Conservation (phyloP, 2,329 filamentous ascomycete genomes). For the Helotiales sp. region DNA sequence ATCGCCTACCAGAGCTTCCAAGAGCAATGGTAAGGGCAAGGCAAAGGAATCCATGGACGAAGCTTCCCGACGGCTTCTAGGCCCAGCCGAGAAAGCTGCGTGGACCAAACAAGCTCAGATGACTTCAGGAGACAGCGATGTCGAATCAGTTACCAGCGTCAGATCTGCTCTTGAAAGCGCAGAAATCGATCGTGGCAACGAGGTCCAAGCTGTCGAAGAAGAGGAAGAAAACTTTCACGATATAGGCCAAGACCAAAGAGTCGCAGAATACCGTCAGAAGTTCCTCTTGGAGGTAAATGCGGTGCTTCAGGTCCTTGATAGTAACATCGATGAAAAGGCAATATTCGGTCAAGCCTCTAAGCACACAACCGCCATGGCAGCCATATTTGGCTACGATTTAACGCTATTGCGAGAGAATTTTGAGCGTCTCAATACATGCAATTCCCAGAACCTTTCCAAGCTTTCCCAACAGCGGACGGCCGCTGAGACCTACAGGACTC, state of each 20-base stretch:
- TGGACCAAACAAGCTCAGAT: constrained; percentile 1
- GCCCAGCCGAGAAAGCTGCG: background rate
- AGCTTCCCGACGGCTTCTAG: background rate
- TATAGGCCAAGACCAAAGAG: background rate
- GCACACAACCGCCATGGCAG: background rate
- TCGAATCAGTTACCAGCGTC: constrained; percentile 14
- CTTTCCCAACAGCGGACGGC: background rate
- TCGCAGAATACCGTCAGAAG: background rate
- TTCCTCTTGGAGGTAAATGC: background rate
- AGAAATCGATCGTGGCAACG: background rate
- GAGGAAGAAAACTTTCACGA: constrained; percentile 11
- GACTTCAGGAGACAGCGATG: constrained; percentile 9
- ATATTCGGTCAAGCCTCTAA: background rate
- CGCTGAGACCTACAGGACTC: background rate
- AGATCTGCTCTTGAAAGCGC: constrained; percentile 1
- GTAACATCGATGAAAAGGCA: background rate
- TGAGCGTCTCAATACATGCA: background rate
- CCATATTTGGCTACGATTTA: constrained; percentile 3
- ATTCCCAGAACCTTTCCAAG: background rate
- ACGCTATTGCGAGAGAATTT: background rate
- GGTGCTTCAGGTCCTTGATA: background rate
- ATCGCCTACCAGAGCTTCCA: background rate
- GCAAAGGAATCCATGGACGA: background rate
- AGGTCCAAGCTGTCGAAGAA: background rate
- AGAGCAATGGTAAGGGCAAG: background rate